These are phyloP conservation scores for Penicillium brasilianum DNA, from an alignment of 2,329 filamentous ascomycete genomes.

Conservation along the genomic window DNA sequence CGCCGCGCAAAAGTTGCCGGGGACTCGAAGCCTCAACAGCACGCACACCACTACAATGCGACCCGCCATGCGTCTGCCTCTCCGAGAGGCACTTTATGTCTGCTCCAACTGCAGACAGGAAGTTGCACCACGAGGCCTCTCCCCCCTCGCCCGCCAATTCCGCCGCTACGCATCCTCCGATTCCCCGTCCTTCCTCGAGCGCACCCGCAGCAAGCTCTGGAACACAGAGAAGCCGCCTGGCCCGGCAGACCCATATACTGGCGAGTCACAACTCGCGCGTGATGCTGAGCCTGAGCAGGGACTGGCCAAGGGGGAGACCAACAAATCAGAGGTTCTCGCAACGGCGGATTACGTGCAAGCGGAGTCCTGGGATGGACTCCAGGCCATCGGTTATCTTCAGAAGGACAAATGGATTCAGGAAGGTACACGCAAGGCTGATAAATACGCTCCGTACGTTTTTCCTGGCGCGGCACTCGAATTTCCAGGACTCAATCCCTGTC, in stretches of 20 bases:
- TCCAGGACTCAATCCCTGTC: background rate
- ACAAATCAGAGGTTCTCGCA: conserved; percentile 21
- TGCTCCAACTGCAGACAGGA: conserved; percentile 49
- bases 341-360: conserved; percentile 22
- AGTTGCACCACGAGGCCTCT: conserved; percentile 36
- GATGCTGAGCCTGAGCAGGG: conserved; percentile 32
- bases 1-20: conserved; percentile 30
- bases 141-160: conserved; percentile 39
- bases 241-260: conserved; percentile 54
- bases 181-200: conserved; percentile 49
- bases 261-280: conserved; percentile 31
- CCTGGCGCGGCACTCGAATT: background rate
- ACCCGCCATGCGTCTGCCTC: conserved; percentile 43
- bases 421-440: conserved; percentile 44
- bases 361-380: conserved; percentile 56
- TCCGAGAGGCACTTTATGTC: conserved; percentile 46
- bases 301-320: conserved; percentile 21
- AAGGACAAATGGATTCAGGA: conserved; percentile 45
- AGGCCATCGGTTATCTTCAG: conserved; percentile 57
- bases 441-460: conserved; percentile 49
- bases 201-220: conserved; percentile 55
- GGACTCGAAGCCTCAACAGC: conserved; percentile 10
- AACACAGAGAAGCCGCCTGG: conserved; percentile 57
- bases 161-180: conserved; percentile 44
- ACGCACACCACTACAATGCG: conserved; percentile 41